Evolutionary conservation across 352 stramenopile species (phyloP).

Genomic region (Peronospora belbahrii): DNA sequence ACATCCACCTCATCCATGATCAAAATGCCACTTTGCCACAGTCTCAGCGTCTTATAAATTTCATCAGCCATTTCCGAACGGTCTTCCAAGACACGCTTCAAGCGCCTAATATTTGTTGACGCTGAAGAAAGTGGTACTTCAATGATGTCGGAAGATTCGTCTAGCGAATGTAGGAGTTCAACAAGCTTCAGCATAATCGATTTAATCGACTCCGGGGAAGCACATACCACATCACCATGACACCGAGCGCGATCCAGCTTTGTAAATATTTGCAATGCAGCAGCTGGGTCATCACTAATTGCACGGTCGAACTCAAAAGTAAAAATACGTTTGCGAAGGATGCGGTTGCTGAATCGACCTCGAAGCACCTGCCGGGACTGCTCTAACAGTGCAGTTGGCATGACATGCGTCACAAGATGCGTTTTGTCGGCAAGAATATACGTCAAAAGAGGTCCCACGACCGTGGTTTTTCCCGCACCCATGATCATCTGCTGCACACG

Average conservation of each 20-base stretch:
- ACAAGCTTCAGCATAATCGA: constrained; percentile 99
- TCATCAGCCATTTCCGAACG: constrained; percentile 87
- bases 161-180: constrained; percentile 87
- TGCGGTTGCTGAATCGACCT: constrained; percentile 94
- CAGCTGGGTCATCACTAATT: constrained; percentile 72
- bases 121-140: constrained; percentile 44
- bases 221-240: constrained; percentile 94
- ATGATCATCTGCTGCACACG: constrained; percentile 99
- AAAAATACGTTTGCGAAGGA: constrained; percentile 97
- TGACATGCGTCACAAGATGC: constrained; percentile 95
- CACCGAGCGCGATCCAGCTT: constrained; percentile 88
- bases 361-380: constrained; percentile 96
- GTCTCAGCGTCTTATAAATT: constrained; percentile 75
- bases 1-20: constrained; percentile 92
- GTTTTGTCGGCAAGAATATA: constrained; percentile 95
- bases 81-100: constrained; percentile 63
- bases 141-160: constrained; percentile 73
- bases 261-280: constrained; percentile 55
- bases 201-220: constrained; percentile 98
- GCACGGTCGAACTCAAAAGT: constrained; percentile 98
- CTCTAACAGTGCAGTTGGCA: constrained; percentile 97
- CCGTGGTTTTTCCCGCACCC: constrained; percentile 99
- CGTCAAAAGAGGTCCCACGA: constrained; percentile 96
- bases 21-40: constrained; percentile 92
- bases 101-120: constrained; percentile 65